Base-by-base conservation (phyloP, 2,329 filamentous ascomycete genomes). In the Incumbomyces delicatus region DNA sequence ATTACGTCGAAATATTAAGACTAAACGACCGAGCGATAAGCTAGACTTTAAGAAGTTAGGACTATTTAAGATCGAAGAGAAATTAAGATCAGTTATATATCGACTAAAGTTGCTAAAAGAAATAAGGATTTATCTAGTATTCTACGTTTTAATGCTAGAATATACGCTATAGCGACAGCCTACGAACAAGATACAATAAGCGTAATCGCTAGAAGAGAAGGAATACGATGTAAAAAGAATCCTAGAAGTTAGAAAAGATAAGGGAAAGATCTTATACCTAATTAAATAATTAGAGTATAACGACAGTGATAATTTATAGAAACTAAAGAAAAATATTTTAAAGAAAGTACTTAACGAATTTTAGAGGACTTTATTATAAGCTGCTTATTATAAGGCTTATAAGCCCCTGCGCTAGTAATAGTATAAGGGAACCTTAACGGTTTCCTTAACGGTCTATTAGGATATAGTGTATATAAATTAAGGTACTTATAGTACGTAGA, bases 1-100 rank as follows among this genome's bases (percentile, higher is more conserved):
- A 11, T 6, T 47, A 20, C 20, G 46, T 37, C 46, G 47, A 49
- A 51, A 51, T 30, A 46, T 51, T 35, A 51, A 49, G 36, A 51
- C 35, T 43, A 49, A 46, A 29, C 2, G 38, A 51, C 46, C 30
- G 34, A 46, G 18, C 31, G 27, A 38, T 14, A 51, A 51, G 46
- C 29, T 51, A 18, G 31, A 51, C 29, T 49, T 41, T 44, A 51
- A 33, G 22, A 48, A 44, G 27, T 13, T 51, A 3, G 36, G 46
- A 38, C 46, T 30, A 18, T 51, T 44, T 42, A 44, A 18, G 18
- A 51, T 51, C 32, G 35, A 46, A 29, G 42, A 41, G 34, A 51
- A 49, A 43, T 31, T 46, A 4, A 18, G 46, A 47, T 29, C 16
- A 51, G 20, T 48, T n/a, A 51, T 13, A 2, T 51, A 35, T 42